Base-by-base conservation (phyloP, 202 grass and related monocot species). In the Tripidium arundinaceum region DNA sequence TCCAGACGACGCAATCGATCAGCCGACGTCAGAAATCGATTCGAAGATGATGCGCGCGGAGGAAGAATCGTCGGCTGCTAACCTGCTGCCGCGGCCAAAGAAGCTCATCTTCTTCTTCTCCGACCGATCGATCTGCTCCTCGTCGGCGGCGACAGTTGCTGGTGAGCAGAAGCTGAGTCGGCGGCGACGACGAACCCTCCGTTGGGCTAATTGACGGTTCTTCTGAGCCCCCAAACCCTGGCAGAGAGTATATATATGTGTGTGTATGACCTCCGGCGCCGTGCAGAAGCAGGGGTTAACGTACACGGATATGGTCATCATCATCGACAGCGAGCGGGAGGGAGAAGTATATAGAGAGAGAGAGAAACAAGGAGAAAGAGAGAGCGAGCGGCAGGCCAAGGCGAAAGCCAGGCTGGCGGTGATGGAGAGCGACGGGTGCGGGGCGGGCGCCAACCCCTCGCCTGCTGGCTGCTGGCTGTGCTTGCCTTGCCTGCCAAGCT, bases 61-160 rank as follows among this genome's bases (percentile, higher is more conserved):
- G 62, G 0, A 7, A 34, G 15, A 19, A 9, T n/a, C n/a, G 3
- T 4, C 1, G 7, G 11, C 28, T 18, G 8, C 57, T 69, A 8
- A 83, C 85, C 77, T 88, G 82, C 38, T 77, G n/a, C 3, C 28
- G 2, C 64, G 82, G 34, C 50, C 62, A 9, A 89, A 81, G 63
- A 89, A 81, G 77, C 72, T 89, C 82, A 88, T 85, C 60, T 43
- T 80, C n/a, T n/a, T n/a, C n/a, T n/a, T n/a, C 16, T 0, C 40
- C 13, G 47, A 2, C 19, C 19, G 19, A 55, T 0, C 19, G 50
- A 55, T 59, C 55, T 59, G 11, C 55, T 25, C 22, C 1, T n/a
- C 9, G 9, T 21, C 2, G 18, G 8, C 47, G 46, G 16, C 11
- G 6, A 4, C 31, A 18, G 3, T 2, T 0, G 16, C 24, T 8